Conservation (phyloP, 2,329 filamentous ascomycete species). For the Reticulascus tulasneorum region DNA sequence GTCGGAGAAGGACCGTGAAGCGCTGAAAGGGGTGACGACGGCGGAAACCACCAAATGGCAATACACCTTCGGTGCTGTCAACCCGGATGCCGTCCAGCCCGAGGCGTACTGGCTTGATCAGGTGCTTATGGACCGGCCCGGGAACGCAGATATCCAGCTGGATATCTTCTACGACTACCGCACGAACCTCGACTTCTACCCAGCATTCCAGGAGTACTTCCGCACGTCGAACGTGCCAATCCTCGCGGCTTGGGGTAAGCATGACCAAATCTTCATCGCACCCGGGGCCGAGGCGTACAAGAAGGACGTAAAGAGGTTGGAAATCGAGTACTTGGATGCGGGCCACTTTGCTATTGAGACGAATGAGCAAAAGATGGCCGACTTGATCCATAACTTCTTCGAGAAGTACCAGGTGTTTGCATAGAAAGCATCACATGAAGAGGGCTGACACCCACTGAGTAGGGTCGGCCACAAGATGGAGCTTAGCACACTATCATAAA, state of each 20-base stretch:
- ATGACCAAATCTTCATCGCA: constrained; percentile 47
- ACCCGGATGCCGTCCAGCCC: constrained; percentile 32
- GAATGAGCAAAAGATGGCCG: constrained; percentile 25
- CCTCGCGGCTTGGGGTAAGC: constrained; percentile 55
- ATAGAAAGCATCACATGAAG: no score
- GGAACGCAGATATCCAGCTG: constrained; percentile 49
- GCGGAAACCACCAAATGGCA: constrained; percentile 38
- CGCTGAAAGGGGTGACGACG: constrained; percentile 26
- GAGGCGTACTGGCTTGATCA: constrained; percentile 48
- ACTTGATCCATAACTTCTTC: constrained; percentile 23
- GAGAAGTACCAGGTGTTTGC: constrained; percentile 19
- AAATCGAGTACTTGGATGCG: constrained; percentile 48
- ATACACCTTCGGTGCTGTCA: constrained; percentile 36
- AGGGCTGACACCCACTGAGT: no score
- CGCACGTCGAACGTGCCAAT: constrained; percentile 46
- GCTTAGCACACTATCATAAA: no score
- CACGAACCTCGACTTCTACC: constrained; percentile 51
- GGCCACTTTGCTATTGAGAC: constrained; percentile 51
- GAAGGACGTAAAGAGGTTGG: constrained; percentile 41
- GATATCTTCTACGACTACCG: constrained; percentile 55
- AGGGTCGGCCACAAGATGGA: no score
- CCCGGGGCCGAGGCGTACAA: constrained; percentile 51
- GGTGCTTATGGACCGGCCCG: constrained; percentile 43
- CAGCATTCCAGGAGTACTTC: constrained; percentile 52
- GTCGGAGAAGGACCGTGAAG: constrained; percentile 28